Evolutionary conservation across 495 filamentous ascomycete genomes (phyloP).

Genomic region (Xylaria cubensis): DNA sequence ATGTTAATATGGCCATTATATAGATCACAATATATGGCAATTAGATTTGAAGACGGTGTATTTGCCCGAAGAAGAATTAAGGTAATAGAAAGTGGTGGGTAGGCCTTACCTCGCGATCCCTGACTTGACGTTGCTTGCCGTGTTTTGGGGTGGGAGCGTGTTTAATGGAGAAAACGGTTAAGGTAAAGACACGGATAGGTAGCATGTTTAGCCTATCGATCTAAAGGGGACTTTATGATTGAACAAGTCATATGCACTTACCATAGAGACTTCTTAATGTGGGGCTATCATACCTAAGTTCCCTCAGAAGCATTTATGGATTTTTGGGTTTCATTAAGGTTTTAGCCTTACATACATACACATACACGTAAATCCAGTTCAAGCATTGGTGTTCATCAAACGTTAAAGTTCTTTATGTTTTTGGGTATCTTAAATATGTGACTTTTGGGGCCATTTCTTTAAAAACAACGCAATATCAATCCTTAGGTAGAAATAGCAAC

Average conservation of each 20-base stretch:
- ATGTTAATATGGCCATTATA: conserved; percentile 14
- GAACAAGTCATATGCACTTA: neutral
- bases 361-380: too few relatives aligned
- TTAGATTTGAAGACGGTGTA: neutral
- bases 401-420: too few relatives aligned
- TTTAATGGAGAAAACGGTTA: conserved; percentile 11
- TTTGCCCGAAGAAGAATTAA: neutral
- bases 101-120: conserved; percentile 16
- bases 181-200: neutral
- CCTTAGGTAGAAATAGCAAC: neutral
- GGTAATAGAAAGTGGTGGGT: neutral
- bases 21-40: neutral
- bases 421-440: neutral
- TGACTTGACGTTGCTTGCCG: conserved; percentile 9
- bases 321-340: too few relatives aligned
- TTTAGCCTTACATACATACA: too few relatives aligned
- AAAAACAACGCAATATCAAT: neutral
- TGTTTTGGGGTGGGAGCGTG: conserved; percentile 20
- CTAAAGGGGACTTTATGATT: neutral
- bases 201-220: neutral
- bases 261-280: neutral
- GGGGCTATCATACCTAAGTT: neutral
- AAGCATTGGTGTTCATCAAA: too few relatives aligned
- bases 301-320: too few relatives aligned
- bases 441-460: neutral